Evolutionary conservation across 139 green algal genomes (phyloP), one percentile per base, ranked within the genome.

Genomic region (Asterochloris erici): DNA sequence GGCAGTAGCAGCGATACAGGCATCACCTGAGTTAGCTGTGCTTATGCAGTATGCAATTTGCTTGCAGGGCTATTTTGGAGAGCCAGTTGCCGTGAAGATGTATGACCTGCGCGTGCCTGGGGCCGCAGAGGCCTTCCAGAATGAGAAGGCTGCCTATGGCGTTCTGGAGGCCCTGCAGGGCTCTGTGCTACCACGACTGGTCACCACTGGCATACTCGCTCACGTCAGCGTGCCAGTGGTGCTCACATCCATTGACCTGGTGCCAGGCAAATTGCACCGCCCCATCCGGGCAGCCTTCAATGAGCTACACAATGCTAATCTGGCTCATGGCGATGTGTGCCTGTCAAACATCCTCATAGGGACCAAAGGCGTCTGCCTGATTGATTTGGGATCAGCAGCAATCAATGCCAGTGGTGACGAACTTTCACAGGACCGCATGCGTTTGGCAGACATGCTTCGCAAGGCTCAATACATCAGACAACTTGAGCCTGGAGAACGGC

Each of bases 41-140:
- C 28, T 62, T 9, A 23, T 27, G 26, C 28, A 21, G 27, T n/a
- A 13, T 54, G 38, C 38, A 54, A 76, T 28, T 26, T 27, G 15
- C 9, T 28, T 81, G 77, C 77, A 81, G 77, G 77, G 77, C 10
- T 61, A 73, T 26, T 10, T 19, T 28, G 26, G 26, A 14, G 16
- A 73, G 21, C 38, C 10, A 62, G 71, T 14, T 76, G 79, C 79
- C 27, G 79, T 83, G 16, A 83, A 83, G 68, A 17, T 83, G 68
- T 83, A 83, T 47, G 54, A 83, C 14, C 63, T 47, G 17, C 68
- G 21, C 12, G 38, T 27, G 13, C 29, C 16, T 29, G 79, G 23
- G 21, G 29, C 28, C 0, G 0, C 64, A 16, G 15, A n/a, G 19
- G 29, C 66, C 21, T 83, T 77, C 68, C 27, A 77, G 0, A 62